Evolutionary conservation across 495 filamentous ascomycete genomes (phyloP).

Genomic region (Aspergillus ellipticus): DNA sequence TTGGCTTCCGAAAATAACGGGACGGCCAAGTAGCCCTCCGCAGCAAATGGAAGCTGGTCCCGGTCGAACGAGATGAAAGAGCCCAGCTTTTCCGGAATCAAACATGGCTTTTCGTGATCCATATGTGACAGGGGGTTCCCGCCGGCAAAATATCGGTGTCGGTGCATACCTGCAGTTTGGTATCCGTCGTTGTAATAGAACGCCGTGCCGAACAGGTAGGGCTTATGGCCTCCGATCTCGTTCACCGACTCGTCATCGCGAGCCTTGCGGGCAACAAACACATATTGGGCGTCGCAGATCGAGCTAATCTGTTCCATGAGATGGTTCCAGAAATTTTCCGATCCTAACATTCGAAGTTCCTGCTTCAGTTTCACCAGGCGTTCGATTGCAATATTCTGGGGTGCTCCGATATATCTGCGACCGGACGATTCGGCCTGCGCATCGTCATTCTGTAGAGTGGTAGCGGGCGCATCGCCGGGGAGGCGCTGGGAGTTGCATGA

Average conservation of each 20-base stretch:
- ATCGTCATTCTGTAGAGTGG: constrained; percentile 45
- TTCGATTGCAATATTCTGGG: constrained; percentile 62
- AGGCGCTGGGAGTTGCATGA: constrained; percentile 46
- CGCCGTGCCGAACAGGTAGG: constrained; percentile 62
- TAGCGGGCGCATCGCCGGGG: constrained; percentile 31
- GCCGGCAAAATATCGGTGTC: constrained; percentile 62
- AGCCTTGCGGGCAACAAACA: constrained; percentile 66
- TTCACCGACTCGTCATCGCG: constrained; percentile 50
- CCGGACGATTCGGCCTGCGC: constrained; percentile 46
- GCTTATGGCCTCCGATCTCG: constrained; percentile 41
- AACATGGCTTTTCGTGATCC: constrained; percentile 69
- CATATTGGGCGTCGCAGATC: constrained; percentile 64
- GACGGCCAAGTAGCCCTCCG: constrained; percentile 69
- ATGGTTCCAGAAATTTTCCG: constrained; percentile 63
- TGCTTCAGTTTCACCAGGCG: constrained; percentile 60
- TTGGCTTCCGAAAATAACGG: constrained; percentile 67
- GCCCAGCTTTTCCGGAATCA: constrained; percentile 62
- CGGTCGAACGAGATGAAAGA: constrained; percentile 58
- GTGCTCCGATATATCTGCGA: constrained; percentile 43
- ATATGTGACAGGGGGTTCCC: constrained; percentile 65
- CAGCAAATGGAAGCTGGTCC: constrained; percentile 56
- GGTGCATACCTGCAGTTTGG: constrained; percentile 49
- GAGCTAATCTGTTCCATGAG: constrained; percentile 64
- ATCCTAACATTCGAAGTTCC: constrained; percentile 49
- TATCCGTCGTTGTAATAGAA: constrained; percentile 68